Evolutionary conservation across 192 early-diverging fungal genomes (phyloP).

Genomic region (Chytriomyces confervae): DNA sequence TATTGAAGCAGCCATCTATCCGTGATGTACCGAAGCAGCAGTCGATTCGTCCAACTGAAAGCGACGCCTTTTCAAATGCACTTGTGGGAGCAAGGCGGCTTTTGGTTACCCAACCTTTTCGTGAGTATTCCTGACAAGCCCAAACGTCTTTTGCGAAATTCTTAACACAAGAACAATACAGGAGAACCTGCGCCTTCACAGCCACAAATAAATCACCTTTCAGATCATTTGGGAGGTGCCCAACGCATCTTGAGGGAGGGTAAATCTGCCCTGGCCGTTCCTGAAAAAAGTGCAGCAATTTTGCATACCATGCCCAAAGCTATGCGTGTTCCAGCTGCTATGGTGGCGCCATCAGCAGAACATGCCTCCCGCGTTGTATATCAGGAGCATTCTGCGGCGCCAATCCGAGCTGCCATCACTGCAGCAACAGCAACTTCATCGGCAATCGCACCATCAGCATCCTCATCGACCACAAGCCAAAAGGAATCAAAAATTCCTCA

Average conservation of each 20-base stretch:
- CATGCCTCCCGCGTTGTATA: neutral
- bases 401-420: no score
- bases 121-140: neutral
- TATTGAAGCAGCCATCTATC: neutral
- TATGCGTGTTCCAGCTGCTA: slow-evolving; percentile 23
- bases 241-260: slow-evolving; percentile 23
- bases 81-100: neutral
- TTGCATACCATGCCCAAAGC: slow-evolving; percentile 12
- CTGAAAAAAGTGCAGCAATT: neutral
- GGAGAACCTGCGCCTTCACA: neutral
- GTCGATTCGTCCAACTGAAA: neutral
- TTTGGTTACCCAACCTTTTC: neutral
- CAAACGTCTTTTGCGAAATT: neutral
- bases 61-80: neutral
- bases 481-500: neutral
- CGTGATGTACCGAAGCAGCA: neutral
- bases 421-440: no score
- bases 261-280: neutral
- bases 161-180: neutral
- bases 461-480: neutral
- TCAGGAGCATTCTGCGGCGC: neutral
- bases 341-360: slow-evolving; percentile 10
- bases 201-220: slow-evolving; percentile 7
- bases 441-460: neutral
- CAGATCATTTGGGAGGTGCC: slow-evolving; percentile 33